Percentiles rank a stretch among this genome's conserved stretches.
phyloP scores from a whole-genome alignment of 495 filamentous ascomycete genomes.

The Aspergillus sparsus region DNA sequence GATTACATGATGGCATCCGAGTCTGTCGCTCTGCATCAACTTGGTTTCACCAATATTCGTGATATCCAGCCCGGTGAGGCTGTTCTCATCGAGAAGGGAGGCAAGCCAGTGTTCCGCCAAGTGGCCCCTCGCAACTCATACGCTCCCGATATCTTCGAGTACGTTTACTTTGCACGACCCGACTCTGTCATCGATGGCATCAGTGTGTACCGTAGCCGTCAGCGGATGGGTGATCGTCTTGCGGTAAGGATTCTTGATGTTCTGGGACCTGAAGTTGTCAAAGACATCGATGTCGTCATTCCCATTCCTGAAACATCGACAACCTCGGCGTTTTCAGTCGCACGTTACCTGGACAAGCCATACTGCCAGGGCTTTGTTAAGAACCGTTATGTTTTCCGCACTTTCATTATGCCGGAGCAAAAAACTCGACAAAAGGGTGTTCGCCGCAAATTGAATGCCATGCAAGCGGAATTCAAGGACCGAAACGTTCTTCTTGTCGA shows the following conservation, averaged over 20 bases:
- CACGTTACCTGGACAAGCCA: constrained; percentile 73
- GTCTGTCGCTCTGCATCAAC: constrained; percentile 84
- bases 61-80: constrained; percentile 92
- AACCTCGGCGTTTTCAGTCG: constrained; percentile 78
- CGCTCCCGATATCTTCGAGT: constrained; percentile 94
- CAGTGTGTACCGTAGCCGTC: constrained; percentile 81
- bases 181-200: constrained; percentile 94
- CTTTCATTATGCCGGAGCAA: constrained; percentile 94
- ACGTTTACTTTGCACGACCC: constrained; percentile 72
- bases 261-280: constrained; percentile 72
- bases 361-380: constrained; percentile 89
- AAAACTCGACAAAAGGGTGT: constrained; percentile 71
- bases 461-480: constrained; percentile 82
- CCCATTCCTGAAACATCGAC: constrained; percentile 87
- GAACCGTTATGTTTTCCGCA: constrained; percentile 95
- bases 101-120: constrained; percentile 71
- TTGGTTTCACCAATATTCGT: constrained; percentile 77
- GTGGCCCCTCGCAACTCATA: constrained; percentile 71
- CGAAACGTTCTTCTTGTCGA: constrained; percentile 86
- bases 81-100: constrained; percentile 87
- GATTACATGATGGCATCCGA: constrained; percentile 99
- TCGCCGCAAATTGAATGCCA: constrained; percentile 68
- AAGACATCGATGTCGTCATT: constrained; percentile 88
- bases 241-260: constrained; percentile 74
- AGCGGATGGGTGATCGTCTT: constrained; percentile 89